These are phyloP conservation scores for Cyclanthera cordifolia DNA, from an alignment of 306 rosid genomes.

Conservation along the genomic window DNA sequence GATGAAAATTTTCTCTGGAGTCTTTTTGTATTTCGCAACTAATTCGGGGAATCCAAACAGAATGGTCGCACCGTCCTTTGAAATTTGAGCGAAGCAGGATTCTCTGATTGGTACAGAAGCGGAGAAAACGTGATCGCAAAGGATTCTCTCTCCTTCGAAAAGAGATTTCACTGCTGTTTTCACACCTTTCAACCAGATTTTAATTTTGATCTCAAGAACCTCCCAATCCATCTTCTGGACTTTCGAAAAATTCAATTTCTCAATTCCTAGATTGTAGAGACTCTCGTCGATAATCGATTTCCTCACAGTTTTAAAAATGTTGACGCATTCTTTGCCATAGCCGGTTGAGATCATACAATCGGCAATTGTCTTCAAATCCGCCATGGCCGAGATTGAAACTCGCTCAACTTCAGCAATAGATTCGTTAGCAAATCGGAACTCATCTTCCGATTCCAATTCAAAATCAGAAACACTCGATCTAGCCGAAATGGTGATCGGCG, in stretches of 20 bases:
- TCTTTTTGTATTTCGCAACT: slow-evolving; percentile 46
- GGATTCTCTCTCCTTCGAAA: slow-evolving; percentile 36
- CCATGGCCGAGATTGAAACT: slow-evolving; percentile 24
- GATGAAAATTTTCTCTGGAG: slow-evolving; percentile 41
- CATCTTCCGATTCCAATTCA: slow-evolving; percentile 32
- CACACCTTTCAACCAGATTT: slow-evolving; percentile 35
- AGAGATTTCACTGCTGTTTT: slow-evolving; percentile 28
- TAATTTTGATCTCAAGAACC: slow-evolving; percentile 31
- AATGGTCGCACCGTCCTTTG: slow-evolving; percentile 24
- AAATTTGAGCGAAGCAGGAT: slow-evolving; percentile 36
- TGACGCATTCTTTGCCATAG: slow-evolving; percentile 43
- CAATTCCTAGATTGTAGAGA: slow-evolving; percentile 37
- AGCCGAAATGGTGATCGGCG: slow-evolving; percentile 18
- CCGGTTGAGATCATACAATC: slow-evolving; percentile 44
- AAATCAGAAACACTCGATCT: slow-evolving; percentile 30
- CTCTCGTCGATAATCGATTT: slow-evolving; percentile 47
- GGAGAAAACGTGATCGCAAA: slow-evolving; percentile 33
- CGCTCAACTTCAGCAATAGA: slow-evolving; percentile 28
- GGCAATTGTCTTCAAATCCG: slow-evolving; percentile 40
- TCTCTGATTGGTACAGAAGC: slow-evolving; percentile 21
- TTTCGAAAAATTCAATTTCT: slow-evolving; percentile 28
- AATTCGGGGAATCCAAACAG: slow-evolving; percentile 43
- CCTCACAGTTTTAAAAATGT: slow-evolving; percentile 26
- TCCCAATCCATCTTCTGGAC: slow-evolving; percentile 56
- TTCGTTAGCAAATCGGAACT: slow-evolving; percentile 2